Base-by-base conservation (phyloP, 768 basidiomycete species). In the Leccinum longicurvipes region DNA sequence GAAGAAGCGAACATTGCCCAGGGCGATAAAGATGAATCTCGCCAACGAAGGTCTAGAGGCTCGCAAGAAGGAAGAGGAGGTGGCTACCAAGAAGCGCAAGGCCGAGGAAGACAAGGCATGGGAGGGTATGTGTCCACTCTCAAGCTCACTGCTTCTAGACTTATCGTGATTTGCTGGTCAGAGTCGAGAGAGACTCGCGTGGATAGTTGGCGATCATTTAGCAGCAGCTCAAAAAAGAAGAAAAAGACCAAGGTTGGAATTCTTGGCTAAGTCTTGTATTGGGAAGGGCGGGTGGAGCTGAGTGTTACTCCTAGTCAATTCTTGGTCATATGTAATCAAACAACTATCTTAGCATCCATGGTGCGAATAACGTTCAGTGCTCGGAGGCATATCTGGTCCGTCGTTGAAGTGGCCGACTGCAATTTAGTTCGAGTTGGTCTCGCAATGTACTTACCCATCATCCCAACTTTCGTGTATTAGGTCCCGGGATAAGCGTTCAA, bases 31-130 rank as follows among this genome's bases (percentile, higher is more conserved):
- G 77, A 85, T 93, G 84, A 92, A 92, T 67, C 72, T 94, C 53
- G 92, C 92, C 8, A 94, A 94, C 62, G 92, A 94, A 70, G 93
- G 93, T 3, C 75, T 94, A 5, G 93, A 96, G 67, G 94, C 94
- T n/a, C 81, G 86, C 64, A 91, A 88, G 78, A 93, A 92, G 68
- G 93, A 97, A 51, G 91, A 93, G 55, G 94, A 94, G 62, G 79
- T 88, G 11, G 73, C 78, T 23, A 65, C 83, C 32, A 85, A 73
- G 74, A 96, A 96, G 71, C 81, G 93, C 52, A 96, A 96, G 73
- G 87, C 80, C 1, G 92, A 95, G 62, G 91, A 94, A 6, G 91
- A 95, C 63, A 88, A 85, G 63, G 74, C 71, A 24, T 97, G 93
- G 93, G 93, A 96, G 78, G 91, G 93, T 93, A 60, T 34, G 74